Conservation (phyloP, 129 eudicot species). For the Flaveria bidentis region DNA sequence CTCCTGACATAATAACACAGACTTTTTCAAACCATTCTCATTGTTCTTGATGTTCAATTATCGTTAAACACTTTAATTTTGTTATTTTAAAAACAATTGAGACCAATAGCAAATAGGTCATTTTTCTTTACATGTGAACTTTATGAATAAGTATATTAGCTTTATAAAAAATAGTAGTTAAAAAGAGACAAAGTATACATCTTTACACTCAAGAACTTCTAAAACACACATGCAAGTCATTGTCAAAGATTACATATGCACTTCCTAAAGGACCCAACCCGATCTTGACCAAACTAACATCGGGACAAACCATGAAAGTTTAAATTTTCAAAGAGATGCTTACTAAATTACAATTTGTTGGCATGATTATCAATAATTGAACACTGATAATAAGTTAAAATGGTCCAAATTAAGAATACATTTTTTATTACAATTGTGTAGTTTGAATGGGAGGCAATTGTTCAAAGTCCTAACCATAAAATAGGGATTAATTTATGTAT, state of each 20-base stretch:
- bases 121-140: not conserved
- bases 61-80: too few species aligned
- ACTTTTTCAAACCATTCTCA: too few species aligned
- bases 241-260: conserved; percentile 38
- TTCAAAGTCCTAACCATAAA: conserved; percentile 46
- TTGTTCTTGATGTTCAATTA: too few species aligned
- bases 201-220: conserved; percentile 19
- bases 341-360: conserved; percentile 23
- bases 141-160: not conserved
- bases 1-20: too few species aligned
- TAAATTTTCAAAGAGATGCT: conserved; percentile 1
- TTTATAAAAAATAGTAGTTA: not conserved
- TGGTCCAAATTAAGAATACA: conserved; percentile 26
- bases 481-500: conserved; percentile 28
- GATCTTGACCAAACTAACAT: conserved; percentile 27
- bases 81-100: too few species aligned
- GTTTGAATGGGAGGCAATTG: conserved; percentile 47
- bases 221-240: conserved; percentile 36
- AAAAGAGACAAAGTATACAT: conserved; percentile 18
- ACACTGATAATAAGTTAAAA: conserved; percentile 33
- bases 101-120: too few species aligned
- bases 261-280: conserved; percentile 28
- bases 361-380: conserved; percentile 34
- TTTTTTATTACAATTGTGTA: conserved; percentile 34
- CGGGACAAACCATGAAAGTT: conserved; percentile 23